phyloP scores from a whole-genome alignment of 139 green algal species.

The Micractinium conductrix region DNA sequence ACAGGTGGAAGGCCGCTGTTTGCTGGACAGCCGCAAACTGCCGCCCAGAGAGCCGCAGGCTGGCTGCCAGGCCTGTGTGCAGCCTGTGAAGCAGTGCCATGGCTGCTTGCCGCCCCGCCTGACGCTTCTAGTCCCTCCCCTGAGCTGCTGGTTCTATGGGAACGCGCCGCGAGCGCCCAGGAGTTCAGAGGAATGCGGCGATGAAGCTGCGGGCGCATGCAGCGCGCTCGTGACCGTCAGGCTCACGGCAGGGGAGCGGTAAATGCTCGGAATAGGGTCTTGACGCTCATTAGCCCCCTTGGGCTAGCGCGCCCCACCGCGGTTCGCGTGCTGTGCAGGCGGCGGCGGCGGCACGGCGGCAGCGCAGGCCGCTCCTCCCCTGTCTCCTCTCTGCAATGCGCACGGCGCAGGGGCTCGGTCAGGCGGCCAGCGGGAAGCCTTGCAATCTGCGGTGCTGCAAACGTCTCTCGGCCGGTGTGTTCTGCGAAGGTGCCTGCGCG shows the following conservation, averaged over 20 bases:
- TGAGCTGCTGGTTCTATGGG: background rate
- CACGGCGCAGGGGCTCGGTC: no score
- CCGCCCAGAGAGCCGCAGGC: slow-evolving; percentile 4
- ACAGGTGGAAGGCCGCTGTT: background rate
- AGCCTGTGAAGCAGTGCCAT: background rate
- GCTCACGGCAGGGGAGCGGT: background rate
- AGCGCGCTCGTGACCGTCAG: background rate
- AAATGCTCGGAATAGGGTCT: background rate
- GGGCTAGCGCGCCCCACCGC: background rate
- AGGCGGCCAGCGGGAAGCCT: no score
- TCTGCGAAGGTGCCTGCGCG: no score
- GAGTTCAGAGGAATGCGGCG: no score
- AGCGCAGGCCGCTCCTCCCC: no score
- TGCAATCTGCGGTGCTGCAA: no score
- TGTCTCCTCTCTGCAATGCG: no score
- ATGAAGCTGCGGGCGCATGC: background rate
- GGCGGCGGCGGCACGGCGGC: no score
- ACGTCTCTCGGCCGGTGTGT: no score
- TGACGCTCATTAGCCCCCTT: background rate
- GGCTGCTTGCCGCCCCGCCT: background rate
- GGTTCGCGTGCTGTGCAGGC: background rate
- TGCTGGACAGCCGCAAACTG: background rate
- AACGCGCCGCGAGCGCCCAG: no score
- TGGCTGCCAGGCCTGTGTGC: background rate
- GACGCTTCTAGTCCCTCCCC: background rate